phyloP scores from a whole-genome alignment of 1,284 basidiomycete species.

The Cutaneotrichosporon cavernicola region DNA sequence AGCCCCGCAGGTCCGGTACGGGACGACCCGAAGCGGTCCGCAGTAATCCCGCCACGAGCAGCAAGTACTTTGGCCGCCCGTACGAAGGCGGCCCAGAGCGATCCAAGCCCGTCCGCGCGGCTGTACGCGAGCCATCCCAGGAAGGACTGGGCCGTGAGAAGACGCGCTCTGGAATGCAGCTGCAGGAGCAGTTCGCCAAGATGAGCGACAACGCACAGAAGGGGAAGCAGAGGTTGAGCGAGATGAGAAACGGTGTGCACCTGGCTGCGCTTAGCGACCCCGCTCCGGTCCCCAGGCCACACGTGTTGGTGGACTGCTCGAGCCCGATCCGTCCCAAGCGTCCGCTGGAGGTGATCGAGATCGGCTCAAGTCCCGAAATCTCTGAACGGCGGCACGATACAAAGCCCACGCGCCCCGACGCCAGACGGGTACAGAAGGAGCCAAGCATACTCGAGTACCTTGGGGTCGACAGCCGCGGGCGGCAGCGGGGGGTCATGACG shows the following conservation, averaged over 20 bases:
- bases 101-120: no score
- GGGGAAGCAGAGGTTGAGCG: neutral
- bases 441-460: slow-evolving; percentile 22
- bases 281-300: neutral
- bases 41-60: neutral
- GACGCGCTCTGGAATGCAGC: neutral
- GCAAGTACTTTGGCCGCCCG: neutral
- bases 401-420: neutral
- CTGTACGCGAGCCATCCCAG: neutral
- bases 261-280: neutral
- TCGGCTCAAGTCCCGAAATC: neutral
- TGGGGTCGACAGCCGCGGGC: slow-evolving; percentile 35
- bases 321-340: neutral
- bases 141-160: neutral
- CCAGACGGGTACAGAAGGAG: neutral
- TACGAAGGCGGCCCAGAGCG: neutral
- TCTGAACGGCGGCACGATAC: neutral
- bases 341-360: neutral
- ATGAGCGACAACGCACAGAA: neutral
- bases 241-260: neutral
- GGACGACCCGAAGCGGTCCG: neutral
- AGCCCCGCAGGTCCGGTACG: neutral
- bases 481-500: slow-evolving; percentile 31
- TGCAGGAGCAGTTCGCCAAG: neutral
- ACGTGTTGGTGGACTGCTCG: neutral